These are phyloP conservation scores for Suaeda aralocaspica DNA, from an alignment of 148 eudicot species.

Conservation along the genomic window DNA sequence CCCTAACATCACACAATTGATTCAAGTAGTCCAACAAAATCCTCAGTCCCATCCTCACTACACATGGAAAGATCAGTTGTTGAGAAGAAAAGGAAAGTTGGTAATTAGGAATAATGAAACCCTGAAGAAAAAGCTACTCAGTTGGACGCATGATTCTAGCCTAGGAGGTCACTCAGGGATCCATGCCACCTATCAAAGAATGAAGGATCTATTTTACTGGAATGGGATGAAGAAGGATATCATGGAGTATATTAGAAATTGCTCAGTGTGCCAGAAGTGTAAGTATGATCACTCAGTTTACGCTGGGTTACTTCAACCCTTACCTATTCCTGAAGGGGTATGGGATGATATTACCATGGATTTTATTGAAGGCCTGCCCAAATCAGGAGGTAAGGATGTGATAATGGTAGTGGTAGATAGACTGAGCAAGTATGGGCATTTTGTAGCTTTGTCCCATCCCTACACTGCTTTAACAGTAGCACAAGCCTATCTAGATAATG, in stretches of 20 bases:
- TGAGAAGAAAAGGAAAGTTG: not conserved
- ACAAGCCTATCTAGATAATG: not conserved
- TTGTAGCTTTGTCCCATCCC: not conserved
- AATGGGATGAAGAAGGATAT: not conserved
- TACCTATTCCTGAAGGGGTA: no score
- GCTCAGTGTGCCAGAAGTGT: not conserved
- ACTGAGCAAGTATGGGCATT: not conserved
- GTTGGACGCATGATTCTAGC: not conserved
- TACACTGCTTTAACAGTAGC: not conserved
- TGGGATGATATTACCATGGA: no score
- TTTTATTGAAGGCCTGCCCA: no score
- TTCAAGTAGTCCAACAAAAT: not conserved
- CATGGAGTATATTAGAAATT: not conserved
- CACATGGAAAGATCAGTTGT: not conserved
- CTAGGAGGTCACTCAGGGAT: not conserved
- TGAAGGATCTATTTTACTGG: not conserved
- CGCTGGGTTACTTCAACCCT: no score
- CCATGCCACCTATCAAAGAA: not conserved
- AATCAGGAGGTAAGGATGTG: no score
- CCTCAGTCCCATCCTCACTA: not conserved
- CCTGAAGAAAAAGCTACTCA: not conserved
- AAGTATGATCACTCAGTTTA: not conserved
- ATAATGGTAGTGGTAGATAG: no score
- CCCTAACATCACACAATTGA: not conserved
- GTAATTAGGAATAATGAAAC: not conserved